These are phyloP conservation scores for Tylopilus intermedius DNA, from an alignment of 768 basidiomycete genomes.

Conservation along the genomic window DNA sequence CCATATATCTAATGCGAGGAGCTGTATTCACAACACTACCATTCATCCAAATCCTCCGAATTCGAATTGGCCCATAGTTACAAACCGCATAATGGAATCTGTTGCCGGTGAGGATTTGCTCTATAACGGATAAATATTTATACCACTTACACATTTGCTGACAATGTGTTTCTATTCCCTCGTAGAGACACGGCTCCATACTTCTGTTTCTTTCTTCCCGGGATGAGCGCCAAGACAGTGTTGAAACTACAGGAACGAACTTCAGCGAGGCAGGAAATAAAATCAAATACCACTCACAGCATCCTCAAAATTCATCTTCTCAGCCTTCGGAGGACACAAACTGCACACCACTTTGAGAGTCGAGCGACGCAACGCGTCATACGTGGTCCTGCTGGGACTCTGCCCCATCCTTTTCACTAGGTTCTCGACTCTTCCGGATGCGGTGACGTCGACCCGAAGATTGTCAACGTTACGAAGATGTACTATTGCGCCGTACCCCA, in stretches of 20 bases:
- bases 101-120: too few relatives aligned
- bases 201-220: not conserved
- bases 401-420: conserved; percentile 8
- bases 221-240: conserved; percentile 8
- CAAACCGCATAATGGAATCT: too few relatives aligned
- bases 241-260: not conserved
- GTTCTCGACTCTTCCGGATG: conserved; percentile 6
- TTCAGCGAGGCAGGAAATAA: not conserved
- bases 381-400: not conserved
- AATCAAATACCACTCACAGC: conserved; percentile 1
- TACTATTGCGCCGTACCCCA: not conserved
- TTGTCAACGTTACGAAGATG: not conserved
- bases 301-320: conserved; percentile 2
- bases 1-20: too few relatives aligned
- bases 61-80: too few relatives aligned
- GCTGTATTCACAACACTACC: too few relatives aligned
- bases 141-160: too few relatives aligned
- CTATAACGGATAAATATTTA: too few relatives aligned
- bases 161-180: too few relatives aligned
- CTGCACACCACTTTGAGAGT: conserved; percentile 5
- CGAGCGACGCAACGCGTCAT: conserved; percentile 2
- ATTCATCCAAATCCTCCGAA: too few relatives aligned
- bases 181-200: conserved; percentile 4
- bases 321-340: not conserved
- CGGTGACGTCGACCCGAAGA: conserved; percentile 9